Conservation (phyloP, 73 alveolate genomes). For the Effrenium voratum region DNA sequence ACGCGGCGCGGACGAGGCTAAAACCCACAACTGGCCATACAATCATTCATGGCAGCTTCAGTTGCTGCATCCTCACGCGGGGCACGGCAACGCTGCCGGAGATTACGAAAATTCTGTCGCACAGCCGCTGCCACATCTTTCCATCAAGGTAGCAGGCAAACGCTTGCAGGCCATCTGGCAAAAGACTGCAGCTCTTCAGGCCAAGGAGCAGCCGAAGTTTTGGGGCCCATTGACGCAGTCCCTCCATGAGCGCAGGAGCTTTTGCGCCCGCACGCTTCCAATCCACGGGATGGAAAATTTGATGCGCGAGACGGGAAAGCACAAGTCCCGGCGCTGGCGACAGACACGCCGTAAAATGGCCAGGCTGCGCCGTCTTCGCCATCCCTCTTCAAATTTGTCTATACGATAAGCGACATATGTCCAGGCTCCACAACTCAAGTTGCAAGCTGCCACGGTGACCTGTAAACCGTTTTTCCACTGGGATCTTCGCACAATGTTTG, state of each 20-base stretch:
- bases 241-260: too few species aligned
- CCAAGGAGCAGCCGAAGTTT: slow-evolving; percentile 42
- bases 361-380: slow-evolving; percentile 18
- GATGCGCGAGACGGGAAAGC: not conserved
- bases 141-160: not conserved
- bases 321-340: not conserved
- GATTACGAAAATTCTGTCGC: not conserved
- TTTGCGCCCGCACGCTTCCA: not conserved
- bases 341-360: not conserved
- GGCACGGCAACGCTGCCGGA: not conserved
- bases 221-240: too few species aligned
- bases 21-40: not conserved
- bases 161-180: slow-evolving; percentile 24
- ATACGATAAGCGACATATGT: slow-evolving; percentile 39
- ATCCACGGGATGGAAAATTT: not conserved
- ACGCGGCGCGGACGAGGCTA: not conserved
- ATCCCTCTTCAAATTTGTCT: slow-evolving; percentile 20
- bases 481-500: too few species aligned
- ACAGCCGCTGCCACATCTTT: not conserved
- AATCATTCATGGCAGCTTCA: not conserved
- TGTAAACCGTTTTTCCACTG: too few species aligned
- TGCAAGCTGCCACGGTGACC: slow-evolving; percentile 64
- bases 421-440: slow-evolving; percentile 16
- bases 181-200: slow-evolving; percentile 10
- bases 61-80: not conserved